phyloP scores from a whole-genome alignment of 495 filamentous ascomycete genomes.

The Acidomyces sp. region DNA sequence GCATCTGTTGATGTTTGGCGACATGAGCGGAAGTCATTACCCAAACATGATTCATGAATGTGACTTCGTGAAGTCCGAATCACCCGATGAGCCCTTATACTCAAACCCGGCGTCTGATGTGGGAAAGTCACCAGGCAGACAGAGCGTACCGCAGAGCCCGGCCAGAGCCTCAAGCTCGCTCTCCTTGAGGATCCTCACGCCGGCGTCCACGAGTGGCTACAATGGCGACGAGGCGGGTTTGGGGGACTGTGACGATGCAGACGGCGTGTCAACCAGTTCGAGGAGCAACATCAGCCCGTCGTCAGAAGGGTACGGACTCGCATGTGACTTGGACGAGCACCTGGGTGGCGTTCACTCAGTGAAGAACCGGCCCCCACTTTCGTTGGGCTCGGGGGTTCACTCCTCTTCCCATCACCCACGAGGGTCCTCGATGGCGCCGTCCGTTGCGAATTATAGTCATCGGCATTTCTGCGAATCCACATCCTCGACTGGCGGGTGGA shows the following conservation, averaged over 20 bases:
- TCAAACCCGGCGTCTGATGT: not conserved
- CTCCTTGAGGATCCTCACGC: slow-evolving; percentile 6
- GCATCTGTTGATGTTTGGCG: not conserved
- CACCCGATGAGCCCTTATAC: not conserved
- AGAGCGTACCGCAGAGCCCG: not conserved
- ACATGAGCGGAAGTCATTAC: not conserved
- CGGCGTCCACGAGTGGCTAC: slow-evolving; percentile 4
- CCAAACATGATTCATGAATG: not conserved
- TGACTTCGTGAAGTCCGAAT: not conserved
- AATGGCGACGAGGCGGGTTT: not conserved
- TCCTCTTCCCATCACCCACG: too few species aligned
- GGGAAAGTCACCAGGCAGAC: slow-evolving; percentile 6
- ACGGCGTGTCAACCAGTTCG: not conserved
- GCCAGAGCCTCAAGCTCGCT: slow-evolving; percentile 4
- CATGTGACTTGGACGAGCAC: not conserved
- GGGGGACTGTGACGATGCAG: not conserved
- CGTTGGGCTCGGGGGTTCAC: slow-evolving; percentile 1
- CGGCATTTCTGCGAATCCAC: too few species aligned
- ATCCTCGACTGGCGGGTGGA: slow-evolving; percentile 4
- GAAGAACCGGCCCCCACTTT: slow-evolving; percentile 7
- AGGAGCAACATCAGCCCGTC: slow-evolving; percentile 2
- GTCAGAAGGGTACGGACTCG: slow-evolving; percentile 4
- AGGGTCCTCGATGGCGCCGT: too few species aligned
- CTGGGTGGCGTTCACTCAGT: not conserved
- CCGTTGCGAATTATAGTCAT: not conserved